phyloP scores from a whole-genome alignment of 1,284 basidiomycete genomes.

The Microbotryum lychnidis-dioicae region DNA sequence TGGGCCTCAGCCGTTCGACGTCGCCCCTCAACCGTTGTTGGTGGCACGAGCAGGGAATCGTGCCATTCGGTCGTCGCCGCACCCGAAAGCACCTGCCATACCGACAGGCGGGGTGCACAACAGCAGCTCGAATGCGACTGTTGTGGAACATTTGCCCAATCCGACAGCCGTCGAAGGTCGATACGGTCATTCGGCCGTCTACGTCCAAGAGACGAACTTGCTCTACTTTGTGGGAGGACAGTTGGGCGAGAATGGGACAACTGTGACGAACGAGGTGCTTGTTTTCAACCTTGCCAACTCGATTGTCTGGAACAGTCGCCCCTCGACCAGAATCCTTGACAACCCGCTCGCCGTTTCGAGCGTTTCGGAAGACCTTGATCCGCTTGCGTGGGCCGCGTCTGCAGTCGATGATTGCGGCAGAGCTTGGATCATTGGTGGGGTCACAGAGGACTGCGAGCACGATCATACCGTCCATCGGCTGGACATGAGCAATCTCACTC shows the following conservation, averaged over 20 bases:
- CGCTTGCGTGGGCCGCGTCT: slow-evolving; percentile 32
- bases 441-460: slow-evolving; percentile 33
- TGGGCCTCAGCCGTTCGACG: no score
- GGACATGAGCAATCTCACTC: slow-evolving; percentile 3
- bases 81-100: no score
- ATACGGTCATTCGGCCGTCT: slow-evolving; percentile 37
- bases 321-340: slow-evolving; percentile 16
- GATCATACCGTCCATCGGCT: slow-evolving; percentile 28
- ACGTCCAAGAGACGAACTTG: slow-evolving; percentile 23
- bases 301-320: slow-evolving; percentile 20
- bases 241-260: slow-evolving; percentile 21
- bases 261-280: slow-evolving; percentile 34
- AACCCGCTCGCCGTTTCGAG: slow-evolving; percentile 23
- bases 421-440: slow-evolving; percentile 36
- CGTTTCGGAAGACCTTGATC: slow-evolving; percentile 23
- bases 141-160: slow-evolving; percentile 6
- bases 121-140: not conserved
- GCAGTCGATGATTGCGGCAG: slow-evolving; percentile 16
- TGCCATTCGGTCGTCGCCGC: no score
- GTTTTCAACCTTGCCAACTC: slow-evolving; percentile 29
- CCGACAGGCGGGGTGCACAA: no score
- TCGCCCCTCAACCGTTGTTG: no score
- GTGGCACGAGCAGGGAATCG: no score
- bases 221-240: slow-evolving; percentile 37
- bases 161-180: slow-evolving; percentile 16